phyloP scores from a whole-genome alignment of 106 monocot genomes.

The Dendrobium officinale region DNA sequence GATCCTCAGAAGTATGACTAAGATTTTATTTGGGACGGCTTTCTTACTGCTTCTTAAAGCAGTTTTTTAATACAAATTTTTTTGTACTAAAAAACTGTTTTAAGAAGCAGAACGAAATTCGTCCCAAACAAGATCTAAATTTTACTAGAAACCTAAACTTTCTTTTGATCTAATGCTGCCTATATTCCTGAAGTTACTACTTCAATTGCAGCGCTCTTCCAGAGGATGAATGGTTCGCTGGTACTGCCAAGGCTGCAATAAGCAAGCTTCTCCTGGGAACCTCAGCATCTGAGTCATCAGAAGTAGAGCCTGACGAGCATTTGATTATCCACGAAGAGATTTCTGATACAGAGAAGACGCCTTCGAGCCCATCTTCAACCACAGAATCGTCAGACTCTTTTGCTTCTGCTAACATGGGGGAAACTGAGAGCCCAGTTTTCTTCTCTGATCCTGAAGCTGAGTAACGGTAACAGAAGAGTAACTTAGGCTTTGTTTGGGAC shows the following conservation, averaged over 20 bases:
- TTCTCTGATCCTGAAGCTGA: constrained; percentile 64
- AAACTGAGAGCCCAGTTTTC: constrained; percentile 64
- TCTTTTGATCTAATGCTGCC: background rate
- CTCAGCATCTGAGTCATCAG: constrained; percentile 57
- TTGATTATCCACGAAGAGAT: constrained; percentile 33
- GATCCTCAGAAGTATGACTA: constrained; percentile 80
- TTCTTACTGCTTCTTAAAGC: too few species aligned
- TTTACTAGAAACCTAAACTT: background rate
- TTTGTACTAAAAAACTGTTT: too few species aligned
- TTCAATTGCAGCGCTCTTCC: constrained; percentile 55
- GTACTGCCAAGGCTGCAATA: constrained; percentile 76
- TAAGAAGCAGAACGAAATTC: too few species aligned
- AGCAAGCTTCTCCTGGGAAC: constrained; percentile 63
- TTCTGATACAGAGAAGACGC: constrained; percentile 62
- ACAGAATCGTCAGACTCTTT: constrained; percentile 58
- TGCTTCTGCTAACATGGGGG: constrained; percentile 84
- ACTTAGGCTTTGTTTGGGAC: background rate
- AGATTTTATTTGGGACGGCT: too few species aligned
- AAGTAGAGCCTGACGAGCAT: constrained; percentile 36
- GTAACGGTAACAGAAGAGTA: background rate
- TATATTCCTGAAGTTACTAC: background rate
- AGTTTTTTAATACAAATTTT: too few species aligned
- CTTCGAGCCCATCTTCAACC: constrained; percentile 41
- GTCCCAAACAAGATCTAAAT: too few species aligned
- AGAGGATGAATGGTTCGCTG: constrained; percentile 95